These are phyloP conservation scores for Eucommia ulmoides DNA, from an alignment of 257 asterid genomes.

Conservation along the genomic window DNA sequence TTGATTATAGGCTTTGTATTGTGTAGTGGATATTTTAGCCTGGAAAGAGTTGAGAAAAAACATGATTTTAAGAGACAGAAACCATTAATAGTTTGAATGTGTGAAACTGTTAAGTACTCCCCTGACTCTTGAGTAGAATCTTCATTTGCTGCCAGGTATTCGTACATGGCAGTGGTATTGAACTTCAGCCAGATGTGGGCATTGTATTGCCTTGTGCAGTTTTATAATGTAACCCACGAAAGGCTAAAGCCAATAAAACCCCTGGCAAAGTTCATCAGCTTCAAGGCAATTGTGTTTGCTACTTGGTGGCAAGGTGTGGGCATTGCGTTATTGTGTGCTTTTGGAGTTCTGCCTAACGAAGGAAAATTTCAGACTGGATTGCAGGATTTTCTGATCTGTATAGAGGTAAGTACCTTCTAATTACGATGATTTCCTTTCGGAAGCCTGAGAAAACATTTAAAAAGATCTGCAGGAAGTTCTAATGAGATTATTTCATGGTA, in stretches of 20 bases:
- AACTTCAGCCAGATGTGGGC: slow-evolving; percentile 99
- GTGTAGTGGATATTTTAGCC: slow-evolving; percentile 53
- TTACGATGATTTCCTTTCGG: no score
- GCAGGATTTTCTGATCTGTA: slow-evolving; percentile 80
- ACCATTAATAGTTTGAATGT: no score
- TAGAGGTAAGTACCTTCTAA: slow-evolving; percentile 48
- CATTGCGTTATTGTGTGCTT: slow-evolving; percentile 54
- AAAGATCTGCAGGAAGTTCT: no score
- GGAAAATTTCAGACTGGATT: slow-evolving; percentile 55
- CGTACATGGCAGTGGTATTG: slow-evolving; percentile 58
- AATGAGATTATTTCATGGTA: no score
- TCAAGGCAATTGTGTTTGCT: slow-evolving; percentile 91
- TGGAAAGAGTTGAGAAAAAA: no score
- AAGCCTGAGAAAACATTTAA: no score
- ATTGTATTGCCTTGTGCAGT: slow-evolving; percentile 72
- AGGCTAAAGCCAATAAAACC: slow-evolving; percentile 68
- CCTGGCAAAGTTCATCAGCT: slow-evolving; percentile 93
- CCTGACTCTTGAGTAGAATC: no score
- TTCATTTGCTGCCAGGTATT: slow-evolving; percentile 40
- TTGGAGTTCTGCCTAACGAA: slow-evolving; percentile 45
- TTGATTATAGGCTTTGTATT: slow-evolving; percentile 54
- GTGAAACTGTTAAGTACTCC: no score
- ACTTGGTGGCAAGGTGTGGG: slow-evolving; percentile 99
- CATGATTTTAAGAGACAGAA: no score
- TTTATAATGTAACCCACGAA: slow-evolving; percentile 71